phyloP scores from a whole-genome alignment of 2,329 filamentous ascomycete species.

The Paracoccidioides brasiliensis region DNA sequence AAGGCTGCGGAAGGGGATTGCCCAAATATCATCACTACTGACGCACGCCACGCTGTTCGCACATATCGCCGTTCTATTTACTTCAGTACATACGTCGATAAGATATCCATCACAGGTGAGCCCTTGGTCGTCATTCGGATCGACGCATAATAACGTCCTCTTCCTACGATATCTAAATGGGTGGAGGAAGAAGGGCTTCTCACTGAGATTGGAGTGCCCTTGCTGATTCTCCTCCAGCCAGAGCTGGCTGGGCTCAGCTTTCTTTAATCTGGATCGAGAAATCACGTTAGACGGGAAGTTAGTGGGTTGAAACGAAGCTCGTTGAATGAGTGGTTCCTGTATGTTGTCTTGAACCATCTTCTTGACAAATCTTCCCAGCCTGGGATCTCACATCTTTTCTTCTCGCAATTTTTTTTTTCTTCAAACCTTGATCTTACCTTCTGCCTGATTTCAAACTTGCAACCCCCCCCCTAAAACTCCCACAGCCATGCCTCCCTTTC shows the following conservation, averaged over 20 bases:
- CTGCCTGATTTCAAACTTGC: neutral
- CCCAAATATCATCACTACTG: too few species aligned
- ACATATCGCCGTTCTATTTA: neutral
- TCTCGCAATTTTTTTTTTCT: neutral
- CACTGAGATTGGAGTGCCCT: neutral
- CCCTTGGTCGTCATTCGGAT: neutral
- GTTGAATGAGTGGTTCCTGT: neutral
- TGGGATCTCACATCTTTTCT: too few species aligned
- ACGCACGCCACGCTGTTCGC: too few species aligned
- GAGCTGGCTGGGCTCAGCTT: conserved; percentile 1
- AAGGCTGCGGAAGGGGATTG: too few species aligned
- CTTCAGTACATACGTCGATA: neutral
- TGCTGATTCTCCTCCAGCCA: neutral
- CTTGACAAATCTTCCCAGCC: neutral
- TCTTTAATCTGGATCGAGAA: neutral
- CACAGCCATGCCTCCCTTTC: neutral
- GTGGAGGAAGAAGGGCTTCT: neutral
- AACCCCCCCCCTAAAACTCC: too few species aligned
- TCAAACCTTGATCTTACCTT: too few species aligned
- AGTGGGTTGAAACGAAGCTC: neutral
- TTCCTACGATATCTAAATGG: neutral
- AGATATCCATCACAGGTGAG: neutral
- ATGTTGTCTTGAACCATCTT: neutral
- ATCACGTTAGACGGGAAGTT: neutral
- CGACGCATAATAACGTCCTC: neutral